Evolutionary conservation across 2,329 filamentous ascomycete species (phyloP).

Genomic region (Didymella segeticola): DNA sequence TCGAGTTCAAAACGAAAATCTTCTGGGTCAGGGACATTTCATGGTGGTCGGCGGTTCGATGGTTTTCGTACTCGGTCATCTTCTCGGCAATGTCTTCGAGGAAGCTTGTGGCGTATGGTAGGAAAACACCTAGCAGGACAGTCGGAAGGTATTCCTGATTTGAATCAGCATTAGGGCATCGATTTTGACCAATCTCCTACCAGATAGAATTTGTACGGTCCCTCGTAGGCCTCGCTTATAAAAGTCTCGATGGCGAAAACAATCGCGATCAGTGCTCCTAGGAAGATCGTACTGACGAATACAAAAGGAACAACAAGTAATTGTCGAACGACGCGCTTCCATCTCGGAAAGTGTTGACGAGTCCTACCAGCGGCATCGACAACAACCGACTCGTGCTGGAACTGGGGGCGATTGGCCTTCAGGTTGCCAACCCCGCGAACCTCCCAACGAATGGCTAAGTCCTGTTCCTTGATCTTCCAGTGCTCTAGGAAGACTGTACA

Average conservation of each 20-base stretch:
- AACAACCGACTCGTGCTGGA: constrained; percentile 31
- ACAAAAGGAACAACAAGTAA: constrained; percentile 42
- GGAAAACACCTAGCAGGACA: constrained; percentile 36
- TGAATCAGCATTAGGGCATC: constrained; percentile 10
- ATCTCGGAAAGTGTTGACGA: constrained; percentile 37
- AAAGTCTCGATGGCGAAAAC: constrained; percentile 44
- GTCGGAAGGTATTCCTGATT: constrained; percentile 44
- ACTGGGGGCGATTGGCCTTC: constrained; percentile 42
- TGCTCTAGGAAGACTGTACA: constrained; percentile 46
- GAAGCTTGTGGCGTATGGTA: constrained; percentile 40
- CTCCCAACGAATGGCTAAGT: constrained; percentile 44
- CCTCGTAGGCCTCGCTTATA: constrained; percentile 44
- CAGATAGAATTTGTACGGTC: constrained; percentile 40
- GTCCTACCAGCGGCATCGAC: constrained; percentile 36
- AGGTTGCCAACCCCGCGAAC: constrained; percentile 40
- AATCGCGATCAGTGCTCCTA: constrained; percentile 35
- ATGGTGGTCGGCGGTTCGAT: constrained; percentile 39
- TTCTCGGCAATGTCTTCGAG: constrained; percentile 35
- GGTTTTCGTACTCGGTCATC: constrained; percentile 45
- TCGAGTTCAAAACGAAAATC: constrained; percentile 44
- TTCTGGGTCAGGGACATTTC: constrained; percentile 47
- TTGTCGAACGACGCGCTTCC: constrained; percentile 40
- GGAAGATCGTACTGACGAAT: constrained; percentile 33
- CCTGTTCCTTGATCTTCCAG: constrained; percentile 44
- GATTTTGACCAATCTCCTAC: constrained; percentile 12